These are phyloP conservation scores for Actinidia arguta DNA, from an alignment of 179 eudicot genomes.

Conservation along the genomic window DNA sequence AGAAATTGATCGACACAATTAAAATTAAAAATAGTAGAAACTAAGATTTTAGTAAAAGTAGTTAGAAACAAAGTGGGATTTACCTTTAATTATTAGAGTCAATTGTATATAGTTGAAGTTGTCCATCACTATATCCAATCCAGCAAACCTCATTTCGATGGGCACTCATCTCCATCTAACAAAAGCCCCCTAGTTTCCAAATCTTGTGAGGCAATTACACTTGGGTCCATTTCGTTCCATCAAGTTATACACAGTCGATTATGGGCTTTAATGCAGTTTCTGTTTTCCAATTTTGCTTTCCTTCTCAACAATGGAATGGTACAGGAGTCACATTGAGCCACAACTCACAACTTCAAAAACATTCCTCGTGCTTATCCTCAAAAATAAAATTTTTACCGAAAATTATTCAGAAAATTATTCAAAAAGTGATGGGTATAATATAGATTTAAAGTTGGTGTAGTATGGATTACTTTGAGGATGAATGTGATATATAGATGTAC, in stretches of 20 bases:
- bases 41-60: too few relatives aligned
- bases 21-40: too few relatives aligned
- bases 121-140: not conserved
- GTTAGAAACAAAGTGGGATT: too few relatives aligned
- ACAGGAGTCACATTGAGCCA: not conserved
- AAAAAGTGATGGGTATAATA: too few relatives aligned
- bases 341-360: not conserved
- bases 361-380: not conserved
- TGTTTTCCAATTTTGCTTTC: not conserved
- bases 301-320: not conserved
- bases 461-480: too few relatives aligned
- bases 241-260: not conserved
- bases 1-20: too few relatives aligned
- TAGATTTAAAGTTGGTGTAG: too few relatives aligned
- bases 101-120: not conserved
- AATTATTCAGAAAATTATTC: too few relatives aligned
- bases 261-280: not conserved
- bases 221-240: not conserved
- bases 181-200: not conserved
- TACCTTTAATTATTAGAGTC: too few relatives aligned
- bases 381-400: too few relatives aligned
- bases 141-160: not conserved
- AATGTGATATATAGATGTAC: too few relatives aligned
- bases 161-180: not conserved
- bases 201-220: not conserved